Evolutionary conservation across 805 yeast genomes (phyloP).

Genomic region (Lipomyces spencermartinsiae): DNA sequence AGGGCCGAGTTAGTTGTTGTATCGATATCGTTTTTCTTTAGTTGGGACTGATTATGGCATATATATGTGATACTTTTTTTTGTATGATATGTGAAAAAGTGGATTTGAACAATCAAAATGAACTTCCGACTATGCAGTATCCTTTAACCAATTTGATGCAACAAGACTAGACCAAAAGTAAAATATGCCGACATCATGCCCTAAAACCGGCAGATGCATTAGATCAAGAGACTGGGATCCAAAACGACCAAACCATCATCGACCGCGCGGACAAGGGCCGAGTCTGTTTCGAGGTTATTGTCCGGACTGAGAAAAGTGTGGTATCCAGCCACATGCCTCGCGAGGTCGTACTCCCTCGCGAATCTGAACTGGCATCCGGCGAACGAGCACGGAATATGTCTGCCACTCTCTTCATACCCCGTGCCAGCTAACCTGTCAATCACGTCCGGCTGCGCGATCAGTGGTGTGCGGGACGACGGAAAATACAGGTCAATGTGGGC

Average conservation of each 20-base stretch:
- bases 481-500: conserved; percentile 5
- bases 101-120: neutral
- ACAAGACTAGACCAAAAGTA: neutral
- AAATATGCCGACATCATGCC: neutral
- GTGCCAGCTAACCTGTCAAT: conserved; percentile 49
- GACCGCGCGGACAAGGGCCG: neutral
- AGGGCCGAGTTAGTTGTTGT: neutral
- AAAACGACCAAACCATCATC: neutral
- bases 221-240: conserved; percentile 8
- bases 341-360: conserved; percentile 48
- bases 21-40: neutral
- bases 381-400: conserved; percentile 46
- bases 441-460: conserved; percentile 9
- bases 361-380: conserved; percentile 47
- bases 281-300: neutral
- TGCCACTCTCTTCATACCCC: conserved; percentile 43
- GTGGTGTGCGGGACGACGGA: neutral
- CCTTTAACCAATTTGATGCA: conserved; percentile 1
- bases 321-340: conserved; percentile 44
- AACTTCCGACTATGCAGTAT: neutral
- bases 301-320: conserved; percentile 4
- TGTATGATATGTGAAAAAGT: conserved; percentile 6
- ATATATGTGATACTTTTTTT: neutral
- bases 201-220: neutral
- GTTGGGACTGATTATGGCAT: neutral